Conservation (phyloP, 2,329 filamentous ascomycete genomes). For the Scopulariopsis brevicaulis region DNA sequence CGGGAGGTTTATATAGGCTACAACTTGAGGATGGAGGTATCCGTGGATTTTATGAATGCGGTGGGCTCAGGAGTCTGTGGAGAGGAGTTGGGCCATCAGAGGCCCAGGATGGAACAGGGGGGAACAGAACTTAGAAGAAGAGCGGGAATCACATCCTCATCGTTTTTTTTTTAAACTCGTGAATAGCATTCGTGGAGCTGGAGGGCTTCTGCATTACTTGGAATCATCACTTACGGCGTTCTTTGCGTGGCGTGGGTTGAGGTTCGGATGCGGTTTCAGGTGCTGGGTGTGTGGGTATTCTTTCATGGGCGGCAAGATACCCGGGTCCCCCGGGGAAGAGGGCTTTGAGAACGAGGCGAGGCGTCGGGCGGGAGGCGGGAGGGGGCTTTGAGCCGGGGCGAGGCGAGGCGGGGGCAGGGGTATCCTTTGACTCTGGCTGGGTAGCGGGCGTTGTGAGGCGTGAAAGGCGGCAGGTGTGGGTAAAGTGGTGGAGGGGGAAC, state of each 20-base stretch:
- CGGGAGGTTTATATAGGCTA: background rate
- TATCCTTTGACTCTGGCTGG: no score
- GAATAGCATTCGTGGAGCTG: background rate
- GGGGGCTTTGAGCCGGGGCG: no score
- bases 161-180: background rate
- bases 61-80: background rate
- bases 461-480: no score
- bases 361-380: no score
- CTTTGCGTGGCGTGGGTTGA: background rate
- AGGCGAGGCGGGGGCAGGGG: no score
- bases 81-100: background rate
- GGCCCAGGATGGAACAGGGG: no score
- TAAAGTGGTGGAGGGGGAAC: no score
- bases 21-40: background rate
- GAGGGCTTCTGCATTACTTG: background rate
- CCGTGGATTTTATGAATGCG: background rate
- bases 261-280: background rate
- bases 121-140: no score
- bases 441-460: no score
- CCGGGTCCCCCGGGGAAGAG: no score
- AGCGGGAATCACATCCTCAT: background rate
- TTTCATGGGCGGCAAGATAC: background rate
- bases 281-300: background rate
- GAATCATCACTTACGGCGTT: background rate
- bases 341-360: no score